Percentiles rank a stretch among this genome's conserved stretches.
Conservation (phyloP, 345 rosid species). For the Jatropha curcas region DNA sequence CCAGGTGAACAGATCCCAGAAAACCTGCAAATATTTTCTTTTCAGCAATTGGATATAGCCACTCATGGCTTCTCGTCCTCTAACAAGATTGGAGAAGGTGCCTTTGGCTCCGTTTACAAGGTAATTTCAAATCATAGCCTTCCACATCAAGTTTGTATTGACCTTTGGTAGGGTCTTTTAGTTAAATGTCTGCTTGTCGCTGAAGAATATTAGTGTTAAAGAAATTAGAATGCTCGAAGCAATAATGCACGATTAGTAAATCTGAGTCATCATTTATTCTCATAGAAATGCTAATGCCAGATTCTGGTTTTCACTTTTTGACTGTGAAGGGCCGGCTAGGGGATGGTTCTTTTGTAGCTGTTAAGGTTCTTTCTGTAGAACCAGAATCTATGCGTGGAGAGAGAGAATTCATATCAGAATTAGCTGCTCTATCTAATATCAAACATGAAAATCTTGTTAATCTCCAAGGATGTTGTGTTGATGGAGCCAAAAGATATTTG, state of each 20-base stretch:
- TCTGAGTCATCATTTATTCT: neutral
- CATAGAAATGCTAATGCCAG: neutral
- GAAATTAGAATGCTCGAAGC: no score
- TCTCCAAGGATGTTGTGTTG: constrained; percentile 61
- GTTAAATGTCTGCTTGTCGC: neutral
- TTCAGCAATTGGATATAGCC: constrained; percentile 43
- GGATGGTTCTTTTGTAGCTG: constrained; percentile 45
- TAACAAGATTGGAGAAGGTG: constrained; percentile 65
- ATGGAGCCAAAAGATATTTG: constrained; percentile 48
- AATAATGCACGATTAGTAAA: neutral
- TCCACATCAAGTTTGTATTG: neutral
- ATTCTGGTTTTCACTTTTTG: constrained; percentile 1
- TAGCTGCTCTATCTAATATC: constrained; percentile 45
- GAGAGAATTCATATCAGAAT: constrained; percentile 59
- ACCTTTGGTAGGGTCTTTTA: no score
- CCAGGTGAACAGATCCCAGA: constrained; percentile 24
- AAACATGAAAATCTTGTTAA: constrained; percentile 54
- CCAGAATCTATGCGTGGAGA: constrained; percentile 59
- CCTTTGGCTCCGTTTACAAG: constrained; percentile 59
- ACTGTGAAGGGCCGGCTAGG: constrained; percentile 42
- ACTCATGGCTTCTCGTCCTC: constrained; percentile 42
- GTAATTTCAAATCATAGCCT: constrained; percentile 22
- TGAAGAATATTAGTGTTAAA: no score
- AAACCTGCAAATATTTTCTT: constrained; percentile 40
- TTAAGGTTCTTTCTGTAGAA: constrained; percentile 54